phyloP scores from a whole-genome alignment of 1,284 basidiomycete species.

The Trametes pubescens region DNA sequence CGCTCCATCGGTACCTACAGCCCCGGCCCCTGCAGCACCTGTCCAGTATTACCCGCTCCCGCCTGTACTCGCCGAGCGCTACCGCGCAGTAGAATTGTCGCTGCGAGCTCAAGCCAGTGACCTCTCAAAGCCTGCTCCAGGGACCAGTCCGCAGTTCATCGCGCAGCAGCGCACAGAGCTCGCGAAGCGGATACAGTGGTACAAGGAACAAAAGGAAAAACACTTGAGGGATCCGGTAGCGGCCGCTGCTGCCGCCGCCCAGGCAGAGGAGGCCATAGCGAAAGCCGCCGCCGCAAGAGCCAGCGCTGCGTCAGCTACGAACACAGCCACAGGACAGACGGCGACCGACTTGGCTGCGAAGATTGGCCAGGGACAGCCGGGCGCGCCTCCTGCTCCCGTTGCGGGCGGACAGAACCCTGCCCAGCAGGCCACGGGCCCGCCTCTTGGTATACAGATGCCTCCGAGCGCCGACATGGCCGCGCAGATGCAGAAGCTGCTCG shows the following conservation, averaged over 20 bases:
- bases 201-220: constrained; percentile 16
- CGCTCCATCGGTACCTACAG: neutral
- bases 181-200: constrained; percentile 16
- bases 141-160: too few relatives aligned
- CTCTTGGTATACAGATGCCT: constrained; percentile 10
- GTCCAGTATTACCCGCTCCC: neutral
- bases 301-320: neutral
- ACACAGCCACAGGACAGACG: neutral
- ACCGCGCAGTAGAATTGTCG: constrained; percentile 4
- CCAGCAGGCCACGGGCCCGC: constrained; percentile 2
- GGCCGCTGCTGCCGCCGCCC: constrained; percentile 5
- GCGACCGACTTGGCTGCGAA: constrained; percentile 10
- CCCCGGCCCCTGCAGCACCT: constrained; percentile 1
- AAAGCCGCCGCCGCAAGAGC: neutral
- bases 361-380: neutral
- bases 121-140: too few relatives aligned
- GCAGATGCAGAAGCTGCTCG: constrained; percentile 63
- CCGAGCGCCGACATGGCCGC: constrained; percentile 38
- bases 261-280: constrained; percentile 7
- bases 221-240: neutral
- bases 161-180: constrained; percentile 23
- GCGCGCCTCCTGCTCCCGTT: neutral
- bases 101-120: constrained; percentile 9
- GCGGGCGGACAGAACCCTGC: neutral
- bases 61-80: constrained; percentile 1